Evolutionary conservation across 768 basidiomycete genomes (phyloP), one percentile per base, ranked within the genome.

Genomic region (Boletus subcaerulescens): DNA sequence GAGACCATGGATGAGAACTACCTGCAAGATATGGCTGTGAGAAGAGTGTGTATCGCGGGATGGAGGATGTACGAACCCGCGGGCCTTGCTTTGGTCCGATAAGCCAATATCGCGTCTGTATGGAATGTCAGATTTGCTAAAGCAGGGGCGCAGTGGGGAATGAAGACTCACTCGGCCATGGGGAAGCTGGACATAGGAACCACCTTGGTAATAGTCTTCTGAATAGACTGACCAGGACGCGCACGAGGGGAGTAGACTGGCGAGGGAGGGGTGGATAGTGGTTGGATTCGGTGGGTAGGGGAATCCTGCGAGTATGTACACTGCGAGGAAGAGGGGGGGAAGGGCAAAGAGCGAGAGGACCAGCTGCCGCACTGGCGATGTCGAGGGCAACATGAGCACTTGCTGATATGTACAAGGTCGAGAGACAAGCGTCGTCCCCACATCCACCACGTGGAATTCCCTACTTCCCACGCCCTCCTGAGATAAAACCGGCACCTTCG

Each of bases 1-100:
- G 15, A 91, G 77, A 13, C 90, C 90, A 58, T 91, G 86, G 9
- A 93, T 85, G 33, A 91, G 76, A 11, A 89, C 82, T 20, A 92
- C 75, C 89, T 92, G 48, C 12, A 33, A 20, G 40, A 50, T 22
- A 18, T 24, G 31, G 43, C 4, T 26, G 46, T 56, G 47, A 56
- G 55, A 51, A 51, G 49, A 33, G 6, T 24, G 50, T 15, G 24
- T 2, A 18, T 4, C 15, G 56, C 22, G 41, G 17, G 46, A 42
- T 24, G 31, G 10, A 13, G 17, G 11, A 26, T 20, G 36, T 0
- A 66, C 77, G 48, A 60, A 89, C 87, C 74, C 84, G 84, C 50
- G 77, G 75, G 17, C 89, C 89, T 13, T 79, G 70, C 59, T 83
- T 81, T 20, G 88, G 88, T 4, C 90, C 90, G 29, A 87, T 64